phyloP scores from a whole-genome alignment of 768 basidiomycete species.

The Podaxis sp. region DNA sequence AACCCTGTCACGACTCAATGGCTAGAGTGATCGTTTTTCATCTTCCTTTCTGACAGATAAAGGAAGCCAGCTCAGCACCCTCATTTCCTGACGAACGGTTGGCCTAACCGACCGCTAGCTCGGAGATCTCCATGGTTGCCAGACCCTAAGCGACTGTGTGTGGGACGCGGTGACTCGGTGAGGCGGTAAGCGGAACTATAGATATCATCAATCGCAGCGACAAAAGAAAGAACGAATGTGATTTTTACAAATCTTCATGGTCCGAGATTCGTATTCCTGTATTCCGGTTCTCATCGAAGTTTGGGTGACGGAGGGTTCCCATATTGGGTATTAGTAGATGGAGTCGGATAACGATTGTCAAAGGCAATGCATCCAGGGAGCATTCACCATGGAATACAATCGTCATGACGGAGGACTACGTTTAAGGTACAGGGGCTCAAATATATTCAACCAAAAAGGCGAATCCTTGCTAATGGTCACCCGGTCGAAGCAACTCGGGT shows the following conservation, averaged over 20 bases:
- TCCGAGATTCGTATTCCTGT: background rate
- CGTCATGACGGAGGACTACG: background rate
- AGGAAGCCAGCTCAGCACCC: background rate
- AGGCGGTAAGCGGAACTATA: background rate
- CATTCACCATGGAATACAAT: background rate
- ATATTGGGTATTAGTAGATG: constrained; percentile 2
- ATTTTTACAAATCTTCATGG: background rate
- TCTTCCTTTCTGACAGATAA: background rate
- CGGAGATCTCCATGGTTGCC: background rate
- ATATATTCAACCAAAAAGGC: background rate
- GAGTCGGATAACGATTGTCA: background rate
- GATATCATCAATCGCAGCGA: background rate
- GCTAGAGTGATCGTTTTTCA: background rate
- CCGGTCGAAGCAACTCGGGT: background rate
- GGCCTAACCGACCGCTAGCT: background rate
- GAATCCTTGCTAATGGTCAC: background rate
- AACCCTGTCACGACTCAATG: background rate
- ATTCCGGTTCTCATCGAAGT: background rate
- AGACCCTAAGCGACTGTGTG: background rate
- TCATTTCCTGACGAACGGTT: background rate
- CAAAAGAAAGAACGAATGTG: background rate
- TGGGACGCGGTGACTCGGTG: background rate
- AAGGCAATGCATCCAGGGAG: background rate
- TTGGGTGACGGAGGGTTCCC: background rate
- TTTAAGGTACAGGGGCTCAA: background rate